Conservation (phyloP, 2,329 filamentous ascomycete species). For the Pezicula neosporulosa region DNA sequence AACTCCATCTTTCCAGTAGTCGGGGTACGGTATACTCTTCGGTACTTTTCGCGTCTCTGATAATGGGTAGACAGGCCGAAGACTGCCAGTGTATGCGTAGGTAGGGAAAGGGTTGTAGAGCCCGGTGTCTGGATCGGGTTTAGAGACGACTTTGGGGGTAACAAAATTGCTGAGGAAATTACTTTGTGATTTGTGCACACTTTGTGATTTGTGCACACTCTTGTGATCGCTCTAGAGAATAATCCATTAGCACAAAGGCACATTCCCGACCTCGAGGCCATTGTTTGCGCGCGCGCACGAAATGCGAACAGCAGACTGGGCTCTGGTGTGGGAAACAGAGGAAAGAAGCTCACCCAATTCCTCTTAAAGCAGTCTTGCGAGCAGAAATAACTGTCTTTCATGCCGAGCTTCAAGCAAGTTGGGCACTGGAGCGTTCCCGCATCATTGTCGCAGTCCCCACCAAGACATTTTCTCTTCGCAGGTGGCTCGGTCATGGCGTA, state of each 20-base stretch:
- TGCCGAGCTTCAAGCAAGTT: constrained; percentile 85
- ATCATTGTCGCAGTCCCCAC: constrained; percentile 81
- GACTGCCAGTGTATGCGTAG: constrained; percentile 74
- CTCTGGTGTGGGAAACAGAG: not conserved
- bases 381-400: constrained; percentile 92
- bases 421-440: constrained; percentile 88
- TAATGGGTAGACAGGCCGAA: constrained; percentile 85
- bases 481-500: constrained; percentile 35
- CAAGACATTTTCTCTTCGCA: constrained; percentile 69
- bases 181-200: constrained; percentile 75
- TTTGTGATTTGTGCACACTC: constrained; percentile 82
- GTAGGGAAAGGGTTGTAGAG: constrained; percentile 89
- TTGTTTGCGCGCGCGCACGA: not conserved
- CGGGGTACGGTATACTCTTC: constrained; percentile 76
- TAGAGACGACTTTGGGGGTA: constrained; percentile 79
- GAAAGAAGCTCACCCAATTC: constrained; percentile 74
- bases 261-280: not conserved
- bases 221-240: constrained; percentile 72
- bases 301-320: no score
- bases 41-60: constrained; percentile 72
- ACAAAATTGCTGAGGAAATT: constrained; percentile 71
- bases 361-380: constrained; percentile 98
- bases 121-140: constrained; percentile 87
- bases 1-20: constrained; percentile 84
- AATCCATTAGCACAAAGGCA: constrained; percentile 9